Percentiles rank a stretch among this genome's conserved stretches.
These are phyloP conservation scores for Pleodorina starrii DNA, from an alignment of 139 green algal genomes.

Conservation along the genomic window DNA sequence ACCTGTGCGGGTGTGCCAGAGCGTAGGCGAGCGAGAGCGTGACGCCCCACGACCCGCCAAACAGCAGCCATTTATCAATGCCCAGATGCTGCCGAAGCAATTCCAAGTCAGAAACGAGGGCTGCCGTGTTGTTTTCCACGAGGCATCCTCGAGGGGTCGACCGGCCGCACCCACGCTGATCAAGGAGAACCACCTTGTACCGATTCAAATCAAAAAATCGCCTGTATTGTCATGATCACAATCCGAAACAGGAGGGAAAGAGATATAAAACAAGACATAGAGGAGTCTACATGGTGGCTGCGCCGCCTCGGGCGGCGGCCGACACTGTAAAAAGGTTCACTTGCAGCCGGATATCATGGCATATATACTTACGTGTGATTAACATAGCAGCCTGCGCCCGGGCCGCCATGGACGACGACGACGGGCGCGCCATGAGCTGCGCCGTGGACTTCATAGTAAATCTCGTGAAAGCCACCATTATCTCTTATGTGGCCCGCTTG, in stretches of 20 bases:
- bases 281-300: no score
- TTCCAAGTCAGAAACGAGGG: conserved; percentile 76
- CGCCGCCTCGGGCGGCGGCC: no score
- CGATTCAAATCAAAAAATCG: conserved; percentile 77
- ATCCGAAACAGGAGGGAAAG: no score
- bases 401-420: conserved; percentile 79
- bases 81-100: conserved; percentile 63
- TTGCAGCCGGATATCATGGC: no score
- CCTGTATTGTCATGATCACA: no score
- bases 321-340: no score
- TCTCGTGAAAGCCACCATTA: conserved; percentile 53
- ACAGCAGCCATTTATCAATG: conserved; percentile 72
- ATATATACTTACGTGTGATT: conserved; percentile 77
- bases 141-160: conserved; percentile 71
- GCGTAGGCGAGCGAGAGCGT: conserved; percentile 80
- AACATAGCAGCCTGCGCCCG: conserved; percentile 73
- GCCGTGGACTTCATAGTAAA: conserved; percentile 72
- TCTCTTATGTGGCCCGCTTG: conserved; percentile 46
- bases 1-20: conserved; percentile 50
- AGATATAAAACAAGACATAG: no score
- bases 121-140: conserved; percentile 71
- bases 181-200: conserved; percentile 79
- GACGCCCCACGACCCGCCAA: conserved; percentile 83
- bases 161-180: conserved; percentile 80
- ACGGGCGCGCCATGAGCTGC: conserved; percentile 62